Conservation (phyloP, 345 rosid species). For the Fremontodendron californicum region DNA sequence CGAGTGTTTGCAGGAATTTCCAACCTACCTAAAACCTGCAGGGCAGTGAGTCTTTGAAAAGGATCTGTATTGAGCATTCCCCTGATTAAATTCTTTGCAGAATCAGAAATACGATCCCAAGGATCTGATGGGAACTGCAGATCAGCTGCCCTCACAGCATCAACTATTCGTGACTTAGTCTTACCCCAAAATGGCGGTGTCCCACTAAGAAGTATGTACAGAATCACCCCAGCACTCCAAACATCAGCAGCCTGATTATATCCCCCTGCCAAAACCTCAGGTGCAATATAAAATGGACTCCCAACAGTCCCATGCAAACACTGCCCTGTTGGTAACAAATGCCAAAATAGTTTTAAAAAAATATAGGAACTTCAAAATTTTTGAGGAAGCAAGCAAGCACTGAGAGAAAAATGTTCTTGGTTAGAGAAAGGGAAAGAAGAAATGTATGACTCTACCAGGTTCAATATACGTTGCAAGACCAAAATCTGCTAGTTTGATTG, state of each 20-base stretch:
- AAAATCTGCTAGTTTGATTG: constrained; percentile 66
- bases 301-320: constrained; percentile 63
- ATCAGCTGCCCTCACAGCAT: constrained; percentile 60
- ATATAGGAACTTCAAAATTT: not conserved
- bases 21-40: constrained; percentile 58
- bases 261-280: constrained; percentile 60
- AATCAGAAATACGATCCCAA: constrained; percentile 49
- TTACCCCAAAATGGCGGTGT: constrained; percentile 73
- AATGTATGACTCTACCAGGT: constrained; percentile 37
- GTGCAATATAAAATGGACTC: constrained; percentile 75
- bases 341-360: constrained; percentile 6
- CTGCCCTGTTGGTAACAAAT: constrained; percentile 39
- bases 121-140: constrained; percentile 55
- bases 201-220: constrained; percentile 61
- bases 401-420: not conserved
- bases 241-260: constrained; percentile 71
- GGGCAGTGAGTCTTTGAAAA: constrained; percentile 42
- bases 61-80: constrained; percentile 59
- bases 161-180: constrained; percentile 62
- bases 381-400: not conserved
- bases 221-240: constrained; percentile 76
- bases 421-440: not conserved
- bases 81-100: constrained; percentile 51
- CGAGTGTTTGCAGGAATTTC: not conserved
- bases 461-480: constrained; percentile 63